phyloP scores from a whole-genome alignment of 1,284 basidiomycete genomes.

The Sporisorium sorghi region DNA sequence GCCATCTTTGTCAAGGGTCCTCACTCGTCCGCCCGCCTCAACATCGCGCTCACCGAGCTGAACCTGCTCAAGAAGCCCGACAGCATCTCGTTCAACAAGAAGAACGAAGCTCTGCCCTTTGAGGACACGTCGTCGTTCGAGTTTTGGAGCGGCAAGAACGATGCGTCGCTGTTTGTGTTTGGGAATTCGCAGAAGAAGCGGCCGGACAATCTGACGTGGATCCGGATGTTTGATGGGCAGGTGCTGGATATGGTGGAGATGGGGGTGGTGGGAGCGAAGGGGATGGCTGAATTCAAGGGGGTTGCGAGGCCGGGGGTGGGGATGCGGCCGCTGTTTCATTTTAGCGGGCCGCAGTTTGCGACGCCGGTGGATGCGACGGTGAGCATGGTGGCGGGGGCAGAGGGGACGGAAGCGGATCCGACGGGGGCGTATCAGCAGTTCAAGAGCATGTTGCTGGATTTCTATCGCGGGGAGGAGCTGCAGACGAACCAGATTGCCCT shows the following conservation, averaged over 20 bases:
- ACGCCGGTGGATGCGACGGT: conserved; percentile 67
- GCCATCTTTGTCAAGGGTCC: conserved; percentile 91
- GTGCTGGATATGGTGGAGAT: conserved; percentile 96
- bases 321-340: conserved; percentile 93
- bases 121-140: conserved; percentile 83
- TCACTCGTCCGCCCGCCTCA: conserved; percentile 83
- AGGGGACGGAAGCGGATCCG: conserved; percentile 46
- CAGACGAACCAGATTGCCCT: conserved; percentile 83
- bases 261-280: conserved; percentile 82
- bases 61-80: conserved; percentile 71
- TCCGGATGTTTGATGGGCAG: conserved; percentile 85
- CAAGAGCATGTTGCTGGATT: conserved; percentile 88
- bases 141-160: conserved; percentile 95
- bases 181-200: conserved; percentile 95
- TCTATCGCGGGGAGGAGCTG: conserved; percentile 82
- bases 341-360: conserved; percentile 76
- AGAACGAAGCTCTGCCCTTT: conserved; percentile 91
- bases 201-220: conserved; percentile 87
- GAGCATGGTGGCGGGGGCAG: conserved; percentile 39
- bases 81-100: conserved; percentile 92
- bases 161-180: conserved; percentile 89
- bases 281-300: conserved; percentile 89
- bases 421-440: conserved; percentile 71
- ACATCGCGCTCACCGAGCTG: conserved; percentile 82
- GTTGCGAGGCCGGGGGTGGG: conserved; percentile 88